Percentiles rank a stretch among this genome's conserved stretches.
Evolutionary conservation across 2,329 filamentous ascomycete species (phyloP).

Genomic region (Canariomyces notabilis): DNA sequence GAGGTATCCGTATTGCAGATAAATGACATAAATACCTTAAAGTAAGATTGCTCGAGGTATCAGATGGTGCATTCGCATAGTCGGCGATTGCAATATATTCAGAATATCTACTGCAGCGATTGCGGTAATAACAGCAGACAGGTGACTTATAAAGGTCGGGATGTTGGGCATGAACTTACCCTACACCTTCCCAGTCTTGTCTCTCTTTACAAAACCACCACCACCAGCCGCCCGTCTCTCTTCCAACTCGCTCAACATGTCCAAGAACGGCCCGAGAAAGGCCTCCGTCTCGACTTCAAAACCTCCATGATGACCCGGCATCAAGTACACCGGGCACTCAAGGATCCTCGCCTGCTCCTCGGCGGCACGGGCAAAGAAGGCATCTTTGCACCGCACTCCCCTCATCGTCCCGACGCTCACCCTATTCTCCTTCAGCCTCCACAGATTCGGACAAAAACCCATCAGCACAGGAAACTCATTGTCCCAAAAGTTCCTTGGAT

Average conservation of each 20-base stretch:
- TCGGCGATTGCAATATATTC: too few relatives aligned
- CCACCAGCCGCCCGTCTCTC: too few relatives aligned
- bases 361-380: conserved; percentile 27
- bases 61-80: too few relatives aligned
- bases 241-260: conserved; percentile 22
- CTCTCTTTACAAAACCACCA: too few relatives aligned
- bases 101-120: too few relatives aligned
- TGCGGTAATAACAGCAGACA: too few relatives aligned
- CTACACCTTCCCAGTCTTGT: too few relatives aligned
- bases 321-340: conserved; percentile 23
- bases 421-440: conserved; percentile 23
- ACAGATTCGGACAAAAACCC: conserved; percentile 26
- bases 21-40: too few relatives aligned
- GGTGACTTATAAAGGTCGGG: too few relatives aligned
- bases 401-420: conserved; percentile 29
- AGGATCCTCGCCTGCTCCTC: conserved; percentile 29
- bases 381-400: conserved; percentile 25
- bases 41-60: too few relatives aligned
- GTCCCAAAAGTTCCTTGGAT: conserved; percentile 28
- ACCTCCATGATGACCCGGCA: conserved; percentile 31
- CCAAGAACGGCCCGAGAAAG: conserved; percentile 27
- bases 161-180: too few relatives aligned
- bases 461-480: conserved; percentile 26
- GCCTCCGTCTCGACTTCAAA: conserved; percentile 29
- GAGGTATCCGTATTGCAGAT: too few relatives aligned